A percentile compares a stretch with the other conserved stretches of the same genome.
Conservation (phyloP, 805 yeast species). For the Cephaloascus fragrans region DNA sequence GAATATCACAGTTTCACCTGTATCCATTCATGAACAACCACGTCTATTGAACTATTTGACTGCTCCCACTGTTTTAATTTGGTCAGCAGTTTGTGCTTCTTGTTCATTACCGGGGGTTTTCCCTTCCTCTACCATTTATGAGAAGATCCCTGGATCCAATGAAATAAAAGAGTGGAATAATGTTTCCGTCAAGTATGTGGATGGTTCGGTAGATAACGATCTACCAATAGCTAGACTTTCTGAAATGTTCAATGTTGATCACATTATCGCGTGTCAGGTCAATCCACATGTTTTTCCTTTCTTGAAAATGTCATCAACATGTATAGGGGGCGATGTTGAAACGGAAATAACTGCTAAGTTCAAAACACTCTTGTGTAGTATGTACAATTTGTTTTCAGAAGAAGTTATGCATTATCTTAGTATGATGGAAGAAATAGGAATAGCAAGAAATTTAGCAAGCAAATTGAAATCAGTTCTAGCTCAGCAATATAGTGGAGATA, state of each 20-base stretch:
- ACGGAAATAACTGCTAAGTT: constrained; percentile 47
- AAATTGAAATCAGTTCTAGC: constrained; percentile 68
- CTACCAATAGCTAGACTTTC: constrained; percentile 82
- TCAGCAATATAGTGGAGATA: constrained; percentile 88
- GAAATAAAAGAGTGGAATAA: constrained; percentile 76
- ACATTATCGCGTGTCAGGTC: constrained; percentile 95
- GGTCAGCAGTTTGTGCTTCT: constrained; percentile 90
- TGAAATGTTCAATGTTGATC: constrained; percentile 96
- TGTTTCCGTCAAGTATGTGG: constrained; percentile 72
- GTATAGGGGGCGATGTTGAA: constrained; percentile 62
- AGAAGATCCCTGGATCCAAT: constrained; percentile 69
- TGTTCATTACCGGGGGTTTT: constrained; percentile 92
- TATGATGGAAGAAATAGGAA: constrained; percentile 64
- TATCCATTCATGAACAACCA: constrained; percentile 86
- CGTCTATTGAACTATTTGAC: constrained; percentile 70
- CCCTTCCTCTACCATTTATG: constrained; percentile 76
- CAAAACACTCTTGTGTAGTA: constrained; percentile 38
- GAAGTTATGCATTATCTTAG: constrained; percentile 77
- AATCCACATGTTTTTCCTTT: constrained; percentile 94
- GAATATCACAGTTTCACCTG: constrained; percentile 89
- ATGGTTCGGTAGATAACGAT: constrained; percentile 94
- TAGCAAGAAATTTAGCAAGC: constrained; percentile 62
- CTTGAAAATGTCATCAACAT: constrained; percentile 55
- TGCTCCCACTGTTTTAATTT: constrained; percentile 70
- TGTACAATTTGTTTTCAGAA: constrained; percentile 49